Conservation (phyloP, 2,329 filamentous ascomycete genomes). For the Sporothrix mexicana region DNA sequence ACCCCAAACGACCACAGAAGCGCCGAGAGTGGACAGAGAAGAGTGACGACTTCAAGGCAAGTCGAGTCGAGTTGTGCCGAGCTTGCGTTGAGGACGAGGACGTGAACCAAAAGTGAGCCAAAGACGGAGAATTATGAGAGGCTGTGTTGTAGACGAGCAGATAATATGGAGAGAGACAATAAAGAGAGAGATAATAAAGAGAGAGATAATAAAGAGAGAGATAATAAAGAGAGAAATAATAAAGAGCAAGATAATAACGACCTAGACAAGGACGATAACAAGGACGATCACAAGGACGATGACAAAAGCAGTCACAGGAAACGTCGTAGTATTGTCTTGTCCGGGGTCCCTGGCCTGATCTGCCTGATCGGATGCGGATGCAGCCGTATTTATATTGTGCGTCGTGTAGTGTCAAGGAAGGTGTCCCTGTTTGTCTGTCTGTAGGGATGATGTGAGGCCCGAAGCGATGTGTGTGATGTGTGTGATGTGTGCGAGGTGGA, state of each 20-base stretch:
- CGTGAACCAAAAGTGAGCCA: too few species aligned
- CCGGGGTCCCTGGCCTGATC: conserved; percentile 16
- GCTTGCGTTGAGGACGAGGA: too few species aligned
- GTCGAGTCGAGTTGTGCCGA: background rate
- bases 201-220: too few species aligned
- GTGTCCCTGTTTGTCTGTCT: background rate
- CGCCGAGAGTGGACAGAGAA: background rate
- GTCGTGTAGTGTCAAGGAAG: too few species aligned
- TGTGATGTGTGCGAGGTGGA: background rate
- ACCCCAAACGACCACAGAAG: background rate
- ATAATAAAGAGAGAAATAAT: too few species aligned
- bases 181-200: too few species aligned
- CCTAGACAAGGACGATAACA: background rate
- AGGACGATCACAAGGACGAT: background rate
- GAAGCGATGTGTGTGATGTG: conserved; percentile 24
- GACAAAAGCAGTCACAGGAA: background rate
- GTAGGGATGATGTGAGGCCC: background rate
- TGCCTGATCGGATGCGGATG: background rate
- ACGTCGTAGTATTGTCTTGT: background rate
- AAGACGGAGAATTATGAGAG: background rate
- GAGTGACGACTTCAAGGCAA: too few species aligned
- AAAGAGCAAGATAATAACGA: too few species aligned
- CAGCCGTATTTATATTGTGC: background rate
- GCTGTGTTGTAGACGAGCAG: background rate
- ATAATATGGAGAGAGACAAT: too few species aligned